phyloP scores from a whole-genome alignment of 2,329 filamentous ascomycete species.

The Biscogniauxia marginata region DNA sequence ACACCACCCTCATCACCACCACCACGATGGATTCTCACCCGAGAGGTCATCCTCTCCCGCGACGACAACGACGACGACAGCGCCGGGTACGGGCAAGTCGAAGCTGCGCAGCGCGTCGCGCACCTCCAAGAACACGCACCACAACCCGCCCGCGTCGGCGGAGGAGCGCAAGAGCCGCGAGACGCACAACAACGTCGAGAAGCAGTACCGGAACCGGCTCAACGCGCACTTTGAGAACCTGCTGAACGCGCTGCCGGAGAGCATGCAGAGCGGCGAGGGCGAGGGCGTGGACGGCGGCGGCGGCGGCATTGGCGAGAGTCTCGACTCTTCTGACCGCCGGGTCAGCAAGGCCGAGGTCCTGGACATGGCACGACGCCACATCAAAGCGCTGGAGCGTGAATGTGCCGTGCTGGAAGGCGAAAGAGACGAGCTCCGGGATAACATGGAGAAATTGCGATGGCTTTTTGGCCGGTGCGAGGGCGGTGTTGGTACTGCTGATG shows the following conservation, averaged over 20 bases:
- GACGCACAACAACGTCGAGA: constrained; percentile 47
- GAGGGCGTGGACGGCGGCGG: constrained; percentile 25
- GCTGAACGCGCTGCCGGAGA: constrained; percentile 39
- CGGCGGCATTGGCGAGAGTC: constrained; percentile 18
- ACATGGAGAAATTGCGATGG: constrained; percentile 31
- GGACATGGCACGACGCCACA: constrained; percentile 44
- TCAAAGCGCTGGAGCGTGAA: constrained; percentile 40
- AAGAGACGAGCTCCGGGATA: constrained; percentile 34
- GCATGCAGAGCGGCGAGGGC: constrained; percentile 31
- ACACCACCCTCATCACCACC: constrained; percentile 8
- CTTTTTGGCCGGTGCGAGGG: constrained; percentile 29
- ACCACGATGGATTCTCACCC: constrained; percentile 18
- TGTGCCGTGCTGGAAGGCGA: constrained; percentile 37
- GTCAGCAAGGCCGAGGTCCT: constrained; percentile 46
- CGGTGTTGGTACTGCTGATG: constrained; percentile 11
- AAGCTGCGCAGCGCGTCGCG: constrained; percentile 34
- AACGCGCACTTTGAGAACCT: constrained; percentile 46
- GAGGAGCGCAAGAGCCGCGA: constrained; percentile 35
- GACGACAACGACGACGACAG: neutral
- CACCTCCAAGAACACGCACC: constrained; percentile 35
- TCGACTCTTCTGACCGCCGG: constrained; percentile 22
- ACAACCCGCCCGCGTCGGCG: constrained; percentile 33
- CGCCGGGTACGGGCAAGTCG: constrained; percentile 18
- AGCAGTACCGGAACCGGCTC: constrained; percentile 48
- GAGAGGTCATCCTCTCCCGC: constrained; percentile 18